Evolutionary conservation across 176 grass and related monocot genomes (phyloP).

Genomic region (Alloteropsis semialata): DNA sequence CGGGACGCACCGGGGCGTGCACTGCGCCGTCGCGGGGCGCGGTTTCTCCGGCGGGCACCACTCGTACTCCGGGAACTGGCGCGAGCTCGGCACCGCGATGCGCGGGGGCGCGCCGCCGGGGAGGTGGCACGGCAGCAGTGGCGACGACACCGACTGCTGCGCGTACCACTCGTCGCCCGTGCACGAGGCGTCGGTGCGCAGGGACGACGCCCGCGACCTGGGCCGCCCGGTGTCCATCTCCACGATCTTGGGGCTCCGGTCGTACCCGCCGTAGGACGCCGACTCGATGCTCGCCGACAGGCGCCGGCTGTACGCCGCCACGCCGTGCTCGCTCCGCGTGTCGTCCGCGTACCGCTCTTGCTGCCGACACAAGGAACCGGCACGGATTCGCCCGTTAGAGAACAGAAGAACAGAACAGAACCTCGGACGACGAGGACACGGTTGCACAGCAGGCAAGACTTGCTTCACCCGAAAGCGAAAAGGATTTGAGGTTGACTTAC

Average conservation of each 20-base stretch:
- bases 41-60: conserved; percentile 51
- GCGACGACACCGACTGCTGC: conserved; percentile 49
- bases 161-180: conserved; percentile 30
- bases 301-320: conserved; percentile 61
- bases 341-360: conserved; percentile 85
- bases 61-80: conserved; percentile 54
- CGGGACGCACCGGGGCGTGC: conserved; percentile 64
- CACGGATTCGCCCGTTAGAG: neutral
- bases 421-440: neutral
- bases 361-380: conserved; percentile 33
- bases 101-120: conserved; percentile 29
- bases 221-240: conserved; percentile 83
- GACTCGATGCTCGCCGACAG: conserved; percentile 80
- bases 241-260: conserved; percentile 92
- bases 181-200: too few species aligned
- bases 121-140: conserved; percentile 27
- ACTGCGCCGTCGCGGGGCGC: conserved; percentile 74
- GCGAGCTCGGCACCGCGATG: conserved; percentile 52
- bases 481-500: conserved; percentile 19
- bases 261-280: conserved; percentile 47
- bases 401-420: neutral
- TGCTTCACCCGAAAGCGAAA: neutral
- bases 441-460: neutral
- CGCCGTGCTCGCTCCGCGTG: conserved; percentile 60
- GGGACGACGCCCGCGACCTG: conserved; percentile 65